phyloP scores from a whole-genome alignment of 2,329 filamentous ascomycete species.

The Herpomyces periplanetae region DNA sequence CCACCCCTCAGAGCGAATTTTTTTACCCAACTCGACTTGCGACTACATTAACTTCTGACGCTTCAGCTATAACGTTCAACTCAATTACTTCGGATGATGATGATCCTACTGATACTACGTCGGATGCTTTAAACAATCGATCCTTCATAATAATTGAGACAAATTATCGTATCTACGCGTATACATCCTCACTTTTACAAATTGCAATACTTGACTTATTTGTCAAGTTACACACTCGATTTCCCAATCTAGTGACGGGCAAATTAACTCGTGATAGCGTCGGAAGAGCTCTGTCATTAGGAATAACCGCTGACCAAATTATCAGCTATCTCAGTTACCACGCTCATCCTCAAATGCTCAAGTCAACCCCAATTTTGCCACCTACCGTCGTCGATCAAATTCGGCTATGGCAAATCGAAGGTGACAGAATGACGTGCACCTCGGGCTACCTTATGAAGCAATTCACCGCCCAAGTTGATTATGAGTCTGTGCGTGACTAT shows the following conservation, averaged over 20 bases:
- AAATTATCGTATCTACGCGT: constrained; percentile 88
- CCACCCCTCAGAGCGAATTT: constrained; percentile 6
- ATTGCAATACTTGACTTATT: constrained; percentile 81
- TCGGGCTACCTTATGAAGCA: constrained; percentile 62
- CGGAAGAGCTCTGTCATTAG: constrained; percentile 43
- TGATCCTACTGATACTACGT: constrained; percentile 8
- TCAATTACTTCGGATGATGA: too few relatives aligned
- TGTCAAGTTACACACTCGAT: constrained; percentile 48
- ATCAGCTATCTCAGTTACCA: constrained; percentile 68
- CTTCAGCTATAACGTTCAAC: constrained; percentile 15
- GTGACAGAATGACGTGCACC: constrained; percentile 58
- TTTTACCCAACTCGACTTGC: constrained; percentile 1
- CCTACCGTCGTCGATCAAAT: constrained; percentile 95
- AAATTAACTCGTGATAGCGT: constrained; percentile 64
- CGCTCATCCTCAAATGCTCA: constrained; percentile 63
- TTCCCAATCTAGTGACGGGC: constrained; percentile 70
- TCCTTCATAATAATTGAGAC: constrained; percentile 89
- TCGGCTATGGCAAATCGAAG: constrained; percentile 80
- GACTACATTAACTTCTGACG: constrained; percentile 5
- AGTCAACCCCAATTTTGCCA: constrained; percentile 27
- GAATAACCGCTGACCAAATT: constrained; percentile 82
- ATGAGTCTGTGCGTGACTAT: constrained; percentile 23
- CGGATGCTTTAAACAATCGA: constrained; percentile 7
- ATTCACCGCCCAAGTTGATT: constrained; percentile 30
- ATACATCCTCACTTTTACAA: constrained; percentile 68